Evolutionary conservation across 2,329 filamentous ascomycete genomes (phyloP).

Genomic region (Lasiodiplodia hormozganensis): DNA sequence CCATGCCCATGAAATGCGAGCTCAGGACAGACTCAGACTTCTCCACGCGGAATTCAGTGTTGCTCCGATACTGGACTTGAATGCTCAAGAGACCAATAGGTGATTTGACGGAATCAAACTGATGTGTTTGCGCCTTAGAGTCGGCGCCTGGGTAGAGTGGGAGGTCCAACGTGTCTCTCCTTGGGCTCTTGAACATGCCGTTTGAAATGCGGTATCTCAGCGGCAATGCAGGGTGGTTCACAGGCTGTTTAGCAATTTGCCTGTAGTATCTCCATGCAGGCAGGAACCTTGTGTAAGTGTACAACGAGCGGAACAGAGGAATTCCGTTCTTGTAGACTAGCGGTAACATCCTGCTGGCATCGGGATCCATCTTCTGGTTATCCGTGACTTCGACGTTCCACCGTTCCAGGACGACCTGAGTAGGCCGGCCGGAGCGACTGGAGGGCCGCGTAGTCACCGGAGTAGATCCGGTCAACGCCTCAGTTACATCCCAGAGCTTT

Average conservation of each 20-base stretch:
- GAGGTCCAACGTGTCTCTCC: constrained; percentile 72
- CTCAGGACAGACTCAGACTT: constrained; percentile 90
- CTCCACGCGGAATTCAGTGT: constrained; percentile 89
- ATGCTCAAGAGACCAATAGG: constrained; percentile 85
- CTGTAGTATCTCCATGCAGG: constrained; percentile 88
- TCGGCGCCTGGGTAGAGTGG: constrained; percentile 67
- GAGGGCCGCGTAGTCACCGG: constrained; percentile 56
- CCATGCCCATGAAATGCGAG: constrained; percentile 90
- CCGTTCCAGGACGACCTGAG: constrained; percentile 85
- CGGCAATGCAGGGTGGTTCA: constrained; percentile 67
- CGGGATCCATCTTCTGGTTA: constrained; percentile 58
- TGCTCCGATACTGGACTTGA: constrained; percentile 82
- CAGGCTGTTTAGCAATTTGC: constrained; percentile 72
- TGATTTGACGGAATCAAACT: constrained; percentile 84
- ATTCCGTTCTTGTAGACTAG: constrained; percentile 98
- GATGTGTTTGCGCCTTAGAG: constrained; percentile 72
- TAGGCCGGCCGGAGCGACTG: constrained; percentile 52
- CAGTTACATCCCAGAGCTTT: constrained; percentile 90
- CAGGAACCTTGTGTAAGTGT: constrained; percentile 79
- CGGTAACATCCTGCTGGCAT: constrained; percentile 60
- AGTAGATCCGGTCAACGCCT: constrained; percentile 74
- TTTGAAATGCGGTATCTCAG: constrained; percentile 81
- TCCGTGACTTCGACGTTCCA: constrained; percentile 87
- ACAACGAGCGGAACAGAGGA: constrained; percentile 89
- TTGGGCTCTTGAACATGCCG: constrained; percentile 60